Percentiles rank a stretch among this genome's conserved stretches.
Conservation (phyloP, 495 filamentous ascomycete genomes). For the Penicillium subrubescens region DNA sequence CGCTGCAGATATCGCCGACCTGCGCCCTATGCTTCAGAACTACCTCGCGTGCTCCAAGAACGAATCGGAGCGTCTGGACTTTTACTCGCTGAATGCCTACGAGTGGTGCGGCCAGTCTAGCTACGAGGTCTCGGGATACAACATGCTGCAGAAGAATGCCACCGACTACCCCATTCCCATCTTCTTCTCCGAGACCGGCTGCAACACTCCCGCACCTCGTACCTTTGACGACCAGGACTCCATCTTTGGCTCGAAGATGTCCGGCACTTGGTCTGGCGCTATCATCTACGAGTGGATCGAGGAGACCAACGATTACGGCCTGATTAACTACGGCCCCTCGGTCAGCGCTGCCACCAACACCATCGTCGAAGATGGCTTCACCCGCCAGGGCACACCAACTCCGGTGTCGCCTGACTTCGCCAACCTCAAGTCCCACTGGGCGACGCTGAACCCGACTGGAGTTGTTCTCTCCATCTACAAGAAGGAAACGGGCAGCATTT, state of each 20-base stretch:
- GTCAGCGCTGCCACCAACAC: constrained; percentile 44
- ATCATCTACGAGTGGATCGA: constrained; percentile 92
- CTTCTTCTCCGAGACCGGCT: constrained; percentile 84
- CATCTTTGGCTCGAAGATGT: constrained; percentile 76
- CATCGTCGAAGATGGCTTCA: constrained; percentile 63
- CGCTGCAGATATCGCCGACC: constrained; percentile 79
- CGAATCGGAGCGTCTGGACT: constrained; percentile 71
- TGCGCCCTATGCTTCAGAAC: constrained; percentile 85
- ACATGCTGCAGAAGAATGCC: constrained; percentile 59
- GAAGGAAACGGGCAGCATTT: constrained; percentile 57
- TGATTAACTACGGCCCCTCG: constrained; percentile 72
- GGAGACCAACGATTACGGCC: constrained; percentile 81
- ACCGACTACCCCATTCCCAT: constrained; percentile 72
- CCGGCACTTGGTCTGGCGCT: constrained; percentile 73
- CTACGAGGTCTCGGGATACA: constrained; percentile 71
- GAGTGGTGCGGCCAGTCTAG: constrained; percentile 78
- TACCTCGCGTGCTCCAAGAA: constrained; percentile 79
- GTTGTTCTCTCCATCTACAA: constrained; percentile 65
- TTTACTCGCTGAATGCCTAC: constrained; percentile 85
- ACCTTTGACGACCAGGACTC: constrained; percentile 75
- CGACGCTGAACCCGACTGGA: constrained; percentile 67
- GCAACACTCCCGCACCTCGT: constrained; percentile 67
- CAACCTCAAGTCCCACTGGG: constrained; percentile 79
- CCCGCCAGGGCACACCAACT: constrained; percentile 70
- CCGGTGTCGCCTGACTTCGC: constrained; percentile 75